Evolutionary conservation across 352 stramenopile species (phyloP), one percentile per base, ranked within the genome.

Genomic region (Pseudoperonospora humuli): DNA sequence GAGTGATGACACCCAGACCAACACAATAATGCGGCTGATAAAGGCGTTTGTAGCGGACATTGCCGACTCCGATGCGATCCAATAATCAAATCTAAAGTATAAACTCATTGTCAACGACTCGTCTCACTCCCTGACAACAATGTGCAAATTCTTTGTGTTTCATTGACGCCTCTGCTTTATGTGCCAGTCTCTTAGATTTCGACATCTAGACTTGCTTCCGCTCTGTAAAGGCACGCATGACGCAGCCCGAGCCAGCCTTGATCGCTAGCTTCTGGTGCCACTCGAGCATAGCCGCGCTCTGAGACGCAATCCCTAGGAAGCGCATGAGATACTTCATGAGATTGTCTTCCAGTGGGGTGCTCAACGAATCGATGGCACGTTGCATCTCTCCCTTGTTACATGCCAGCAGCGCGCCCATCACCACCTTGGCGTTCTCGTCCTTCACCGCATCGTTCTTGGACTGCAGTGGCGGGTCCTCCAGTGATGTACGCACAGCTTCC

Each of bases 281-380:
- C 29, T 93, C 84, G 26, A 96, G 64, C 33, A 96, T 80, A 7
- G 57, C 48, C 1, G 79, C 75, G 57, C 84, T 94, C 60, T 92
- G 79, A 45, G 70, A 70, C 17, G 82, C 60, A 19, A 87, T 60
- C 1, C 58, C 71, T 14, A 95, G 55, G 28, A 90, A 82, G 34
- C 79, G 75, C 68, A 84, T 83, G 23, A 96, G 54, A 57, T 95
- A 96, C 61, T 95, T 96, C 77, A 95, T 89, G 23, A 96, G 66
- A 6, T 54, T 67, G 54, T 96, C 85, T 45, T 91, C 78, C 37
- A 78, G 50, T 25, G 85, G 64, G 11, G 55, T 70, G 23, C 37
- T 67, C 24, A 96, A 65, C 39, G 66, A 72, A 49, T 93, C 76
- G 47, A 96, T 76, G 19, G 67, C 57, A 46, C 75, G 76, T 59